These are phyloP conservation scores for Patellaria atrata DNA, from an alignment of 495 filamentous ascomycete genomes.

Conservation along the genomic window DNA sequence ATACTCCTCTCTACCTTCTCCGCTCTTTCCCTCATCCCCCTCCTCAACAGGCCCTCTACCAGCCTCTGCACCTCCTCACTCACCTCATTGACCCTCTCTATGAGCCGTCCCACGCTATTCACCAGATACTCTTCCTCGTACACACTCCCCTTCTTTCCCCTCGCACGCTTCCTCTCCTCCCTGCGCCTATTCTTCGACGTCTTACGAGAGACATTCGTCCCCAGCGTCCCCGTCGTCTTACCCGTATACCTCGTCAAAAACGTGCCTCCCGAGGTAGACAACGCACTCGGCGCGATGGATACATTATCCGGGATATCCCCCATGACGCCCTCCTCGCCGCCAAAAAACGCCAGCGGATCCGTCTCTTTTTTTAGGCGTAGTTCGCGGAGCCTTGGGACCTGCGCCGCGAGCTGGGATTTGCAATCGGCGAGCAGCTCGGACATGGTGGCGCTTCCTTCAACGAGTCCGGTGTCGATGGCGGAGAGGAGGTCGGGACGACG, in stretches of 20 bases:
- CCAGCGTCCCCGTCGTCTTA: constrained; percentile 51
- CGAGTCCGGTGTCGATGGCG: constrained; percentile 62
- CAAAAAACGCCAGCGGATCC: constrained; percentile 49
- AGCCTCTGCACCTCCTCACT: constrained; percentile 54
- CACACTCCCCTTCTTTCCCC: constrained; percentile 87
- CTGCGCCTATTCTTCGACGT: constrained; percentile 70
- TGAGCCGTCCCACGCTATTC: constrained; percentile 66
- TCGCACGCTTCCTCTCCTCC: constrained; percentile 88
- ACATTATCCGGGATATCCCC: constrained; percentile 79
- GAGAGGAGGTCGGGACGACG: constrained; percentile 35
- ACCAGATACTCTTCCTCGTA: constrained; percentile 97
- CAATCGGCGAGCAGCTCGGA: constrained; percentile 90
- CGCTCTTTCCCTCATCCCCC: constrained; percentile 79
- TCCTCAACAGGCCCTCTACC: constrained; percentile 56
- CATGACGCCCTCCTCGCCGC: constrained; percentile 35
- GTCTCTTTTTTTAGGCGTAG: constrained; percentile 62
- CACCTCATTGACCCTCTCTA: constrained; percentile 65
- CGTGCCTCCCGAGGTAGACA: constrained; percentile 57
- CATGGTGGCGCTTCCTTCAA: constrained; percentile 57
- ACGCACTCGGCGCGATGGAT: constrained; percentile 73
- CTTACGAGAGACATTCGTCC: constrained; percentile 48
- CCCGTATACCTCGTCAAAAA: constrained; percentile 89
- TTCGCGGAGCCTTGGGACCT: constrained; percentile 71
- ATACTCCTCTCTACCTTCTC: constrained; percentile 57
- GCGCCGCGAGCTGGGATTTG: constrained; percentile 64